phyloP scores from a whole-genome alignment of 257 asterid species.

The Capsicum rhomboideum region DNA sequence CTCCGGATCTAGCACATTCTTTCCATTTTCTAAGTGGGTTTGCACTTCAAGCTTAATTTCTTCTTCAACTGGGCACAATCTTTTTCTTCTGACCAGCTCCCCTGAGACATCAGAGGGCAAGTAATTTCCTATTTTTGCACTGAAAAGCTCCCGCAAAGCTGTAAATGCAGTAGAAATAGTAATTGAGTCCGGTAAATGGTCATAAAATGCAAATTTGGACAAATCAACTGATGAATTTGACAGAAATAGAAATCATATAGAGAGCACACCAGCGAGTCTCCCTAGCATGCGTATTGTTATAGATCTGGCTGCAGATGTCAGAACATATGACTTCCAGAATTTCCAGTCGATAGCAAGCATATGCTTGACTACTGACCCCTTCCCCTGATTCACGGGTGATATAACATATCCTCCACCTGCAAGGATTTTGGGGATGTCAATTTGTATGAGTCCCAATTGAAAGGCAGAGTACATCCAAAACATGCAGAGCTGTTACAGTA shows the following conservation, averaged over 20 bases:
- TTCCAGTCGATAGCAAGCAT: slow-evolving; percentile 98
- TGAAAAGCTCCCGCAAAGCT: slow-evolving; percentile 90
- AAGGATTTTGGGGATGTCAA: not conserved
- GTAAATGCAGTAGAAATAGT: slow-evolving; percentile 10
- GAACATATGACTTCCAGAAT: slow-evolving; percentile 73
- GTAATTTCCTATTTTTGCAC: slow-evolving; percentile 54
- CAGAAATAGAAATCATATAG: not conserved
- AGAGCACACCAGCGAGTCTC: slow-evolving; percentile 62
- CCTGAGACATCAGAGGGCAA: slow-evolving; percentile 61
- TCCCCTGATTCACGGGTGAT: slow-evolving; percentile 78
- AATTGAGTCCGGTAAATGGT: not conserved
- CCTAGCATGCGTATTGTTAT: slow-evolving; percentile 71
- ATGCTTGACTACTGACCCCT: slow-evolving; percentile 72
- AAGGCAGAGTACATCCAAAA: not conserved
- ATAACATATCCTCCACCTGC: slow-evolving; percentile 96
- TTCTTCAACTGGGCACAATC: slow-evolving; percentile 32
- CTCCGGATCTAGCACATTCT: slow-evolving; percentile 36
- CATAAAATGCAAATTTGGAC: not conserved
- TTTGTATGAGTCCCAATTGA: not conserved
- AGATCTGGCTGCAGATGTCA: slow-evolving; percentile 63
- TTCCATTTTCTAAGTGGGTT: slow-evolving; percentile 41
- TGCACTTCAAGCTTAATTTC: slow-evolving; percentile 45
- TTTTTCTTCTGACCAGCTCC: slow-evolving; percentile 50
- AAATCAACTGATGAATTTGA: not conserved
- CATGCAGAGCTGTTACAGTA: not conserved